Conservation (phyloP, 768 basidiomycete genomes). For the Lactarius tabidus region DNA sequence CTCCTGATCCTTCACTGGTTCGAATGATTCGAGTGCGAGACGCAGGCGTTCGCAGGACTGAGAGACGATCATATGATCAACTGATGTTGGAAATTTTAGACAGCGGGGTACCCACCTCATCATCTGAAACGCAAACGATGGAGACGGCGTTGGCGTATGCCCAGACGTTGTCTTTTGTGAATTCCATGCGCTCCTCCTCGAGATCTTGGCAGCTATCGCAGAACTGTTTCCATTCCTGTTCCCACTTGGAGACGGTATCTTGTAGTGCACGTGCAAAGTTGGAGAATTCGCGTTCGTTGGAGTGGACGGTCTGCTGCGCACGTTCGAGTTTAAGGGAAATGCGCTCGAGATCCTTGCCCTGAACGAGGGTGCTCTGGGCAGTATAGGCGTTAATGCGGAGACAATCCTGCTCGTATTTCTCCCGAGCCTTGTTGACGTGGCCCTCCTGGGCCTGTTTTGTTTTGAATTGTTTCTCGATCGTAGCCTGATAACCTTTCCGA, state of each 20-base stretch:
- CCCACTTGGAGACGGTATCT: constrained; percentile 84
- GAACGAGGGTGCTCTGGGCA: constrained; percentile 84
- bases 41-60: constrained; percentile 92
- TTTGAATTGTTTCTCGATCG: constrained; percentile 89
- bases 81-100: neutral
- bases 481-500: constrained; percentile 66
- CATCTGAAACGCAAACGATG: constrained; percentile 90
- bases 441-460: constrained; percentile 81
- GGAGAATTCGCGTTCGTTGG: constrained; percentile 90
- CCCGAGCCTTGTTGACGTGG: constrained; percentile 83
- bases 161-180: constrained; percentile 96
- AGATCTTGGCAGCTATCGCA: constrained; percentile 95
- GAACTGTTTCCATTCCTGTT: constrained; percentile 89
- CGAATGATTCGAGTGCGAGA: constrained; percentile 82
- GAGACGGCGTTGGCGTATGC: constrained; percentile 95
- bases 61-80: neutral
- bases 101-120: constrained; percentile 63
- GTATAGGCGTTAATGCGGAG: constrained; percentile 91
- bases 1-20: constrained; percentile 84
- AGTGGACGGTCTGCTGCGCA: constrained; percentile 82
- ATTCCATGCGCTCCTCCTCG: constrained; percentile 91
- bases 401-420: constrained; percentile 92
- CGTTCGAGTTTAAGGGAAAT: constrained; percentile 82
- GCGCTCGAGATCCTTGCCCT: constrained; percentile 92
- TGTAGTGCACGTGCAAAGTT: constrained; percentile 77